Percentiles rank a stretch among this genome's conserved stretches.
These are phyloP conservation scores for Hortaea werneckii DNA, from an alignment of 2,329 filamentous ascomycete genomes.

Conservation along the genomic window DNA sequence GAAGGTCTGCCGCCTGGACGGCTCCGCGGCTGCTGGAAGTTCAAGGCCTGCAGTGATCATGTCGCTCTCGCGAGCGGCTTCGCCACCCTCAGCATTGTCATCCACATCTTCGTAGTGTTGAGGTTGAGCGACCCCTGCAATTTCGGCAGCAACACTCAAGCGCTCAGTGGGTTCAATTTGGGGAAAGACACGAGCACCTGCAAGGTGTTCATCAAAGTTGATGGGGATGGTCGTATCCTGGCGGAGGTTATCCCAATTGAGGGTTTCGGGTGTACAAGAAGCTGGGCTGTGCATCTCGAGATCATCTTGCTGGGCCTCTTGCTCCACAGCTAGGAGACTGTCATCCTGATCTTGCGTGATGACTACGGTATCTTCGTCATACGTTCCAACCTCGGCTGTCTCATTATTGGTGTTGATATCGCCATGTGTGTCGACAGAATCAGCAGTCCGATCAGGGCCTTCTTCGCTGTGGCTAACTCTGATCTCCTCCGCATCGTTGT, in stretches of 20 bases:
- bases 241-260: conserved; percentile 21
- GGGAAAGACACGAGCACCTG: conserved; percentile 5
- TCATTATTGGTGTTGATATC: not conserved
- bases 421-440: not conserved
- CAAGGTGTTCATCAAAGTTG: conserved; percentile 16
- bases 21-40: not conserved
- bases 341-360: conserved; percentile 4
- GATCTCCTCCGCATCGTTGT: conserved; percentile 1
- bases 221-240: conserved; percentile 21
- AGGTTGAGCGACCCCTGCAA: not conserved
- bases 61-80: not conserved
- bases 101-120: not conserved
- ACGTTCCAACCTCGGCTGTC: not conserved
- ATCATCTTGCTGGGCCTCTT: not conserved
- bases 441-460: not conserved
- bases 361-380: conserved; percentile 11
- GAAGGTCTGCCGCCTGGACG: not conserved
- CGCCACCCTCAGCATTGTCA: not conserved
- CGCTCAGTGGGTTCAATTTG: conserved; percentile 8
- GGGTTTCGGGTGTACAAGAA: conserved; percentile 16
- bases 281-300: not conserved
- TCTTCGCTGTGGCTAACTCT: not conserved
- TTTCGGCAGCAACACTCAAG: conserved; percentile 2
- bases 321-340: not conserved
- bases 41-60: not conserved